Evolutionary conservation across 108 stramenopile species (phyloP).

Genomic region (Fragilaria crotonensis): DNA sequence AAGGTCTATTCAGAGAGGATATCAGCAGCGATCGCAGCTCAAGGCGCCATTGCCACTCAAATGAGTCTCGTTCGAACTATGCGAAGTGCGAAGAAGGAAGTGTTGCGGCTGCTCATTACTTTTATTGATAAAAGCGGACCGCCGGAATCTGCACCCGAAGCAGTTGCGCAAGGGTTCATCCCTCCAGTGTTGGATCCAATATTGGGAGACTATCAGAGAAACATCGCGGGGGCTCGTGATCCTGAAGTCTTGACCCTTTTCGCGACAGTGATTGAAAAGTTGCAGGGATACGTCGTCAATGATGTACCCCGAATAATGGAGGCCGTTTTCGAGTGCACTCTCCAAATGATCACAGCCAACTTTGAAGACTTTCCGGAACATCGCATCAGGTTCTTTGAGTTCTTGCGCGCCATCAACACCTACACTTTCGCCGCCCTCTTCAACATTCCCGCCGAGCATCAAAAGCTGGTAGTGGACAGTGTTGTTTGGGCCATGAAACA

Average conservation of each 20-base stretch:
- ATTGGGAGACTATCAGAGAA: slow-evolving; percentile 89
- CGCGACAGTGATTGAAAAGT: slow-evolving; percentile 85
- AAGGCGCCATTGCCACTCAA: slow-evolving; percentile 86
- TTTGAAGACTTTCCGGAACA: slow-evolving; percentile 99
- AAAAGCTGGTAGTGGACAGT: slow-evolving; percentile 96
- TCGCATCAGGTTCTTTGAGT: slow-evolving; percentile 94
- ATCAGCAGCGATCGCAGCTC: slow-evolving; percentile 80
- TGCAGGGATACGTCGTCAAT: slow-evolving; percentile 72
- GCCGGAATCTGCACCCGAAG: slow-evolving; percentile 85
- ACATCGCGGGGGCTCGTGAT: slow-evolving; percentile 91
- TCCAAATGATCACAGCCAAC: slow-evolving; percentile 98
- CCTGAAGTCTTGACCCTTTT: slow-evolving; percentile 93
- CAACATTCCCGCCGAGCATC: slow-evolving; percentile 91
- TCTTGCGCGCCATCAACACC: slow-evolving; percentile 82
- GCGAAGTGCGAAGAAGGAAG: slow-evolving; percentile 96
- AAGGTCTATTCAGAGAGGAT: slow-evolving; percentile 94
- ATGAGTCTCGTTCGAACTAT: slow-evolving; percentile 86
- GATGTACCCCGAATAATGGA: slow-evolving; percentile 96
- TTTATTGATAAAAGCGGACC: slow-evolving; percentile 93
- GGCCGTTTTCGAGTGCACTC: slow-evolving; percentile 95
- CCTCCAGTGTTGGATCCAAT: slow-evolving; percentile 97
- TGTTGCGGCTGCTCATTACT: slow-evolving; percentile 83
- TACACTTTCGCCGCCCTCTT: slow-evolving; percentile 97
- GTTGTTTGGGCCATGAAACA: slow-evolving; percentile 99
- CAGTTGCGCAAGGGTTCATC: slow-evolving; percentile 88